These are phyloP conservation scores for Mycena albidolilacea DNA, from an alignment of 768 basidiomycete genomes.

Conservation along the genomic window DNA sequence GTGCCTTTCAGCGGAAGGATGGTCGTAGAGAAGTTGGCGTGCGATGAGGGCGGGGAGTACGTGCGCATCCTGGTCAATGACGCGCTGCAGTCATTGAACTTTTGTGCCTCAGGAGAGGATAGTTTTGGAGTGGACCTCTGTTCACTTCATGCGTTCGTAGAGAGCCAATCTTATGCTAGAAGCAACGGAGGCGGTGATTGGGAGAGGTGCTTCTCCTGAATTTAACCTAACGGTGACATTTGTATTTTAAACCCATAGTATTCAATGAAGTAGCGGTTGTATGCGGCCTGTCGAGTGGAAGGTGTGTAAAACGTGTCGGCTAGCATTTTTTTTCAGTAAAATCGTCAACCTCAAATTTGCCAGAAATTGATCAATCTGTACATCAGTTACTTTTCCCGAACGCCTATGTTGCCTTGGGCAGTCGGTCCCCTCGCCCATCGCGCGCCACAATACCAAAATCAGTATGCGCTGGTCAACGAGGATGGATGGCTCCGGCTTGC, in stretches of 20 bases:
- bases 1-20: constrained; percentile 85
- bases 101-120: constrained; percentile 59
- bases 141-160: constrained; percentile 73
- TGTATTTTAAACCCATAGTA: too few species aligned
- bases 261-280: too few species aligned
- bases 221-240: too few species aligned
- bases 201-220: constrained; percentile 67
- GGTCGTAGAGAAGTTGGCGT: constrained; percentile 79
- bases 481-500: constrained; percentile 1
- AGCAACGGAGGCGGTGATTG: constrained; percentile 81
- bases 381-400: not conserved
- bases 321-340: too few species aligned
- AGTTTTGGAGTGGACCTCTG: constrained; percentile 69
- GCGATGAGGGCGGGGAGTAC: constrained; percentile 58
- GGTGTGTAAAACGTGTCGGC: too few species aligned
- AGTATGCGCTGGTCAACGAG: not conserved
- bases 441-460: not conserved
- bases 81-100: constrained; percentile 71
- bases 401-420: too few species aligned
- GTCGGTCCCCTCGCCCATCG: too few species aligned
- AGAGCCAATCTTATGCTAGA: constrained; percentile 79
- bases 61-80: constrained; percentile 88
- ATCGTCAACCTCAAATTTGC: too few species aligned
- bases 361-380: too few species aligned
- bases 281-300: too few species aligned